Base-by-base conservation (phyloP, 306 rosid genomes). In the Lotus japonicus region DNA sequence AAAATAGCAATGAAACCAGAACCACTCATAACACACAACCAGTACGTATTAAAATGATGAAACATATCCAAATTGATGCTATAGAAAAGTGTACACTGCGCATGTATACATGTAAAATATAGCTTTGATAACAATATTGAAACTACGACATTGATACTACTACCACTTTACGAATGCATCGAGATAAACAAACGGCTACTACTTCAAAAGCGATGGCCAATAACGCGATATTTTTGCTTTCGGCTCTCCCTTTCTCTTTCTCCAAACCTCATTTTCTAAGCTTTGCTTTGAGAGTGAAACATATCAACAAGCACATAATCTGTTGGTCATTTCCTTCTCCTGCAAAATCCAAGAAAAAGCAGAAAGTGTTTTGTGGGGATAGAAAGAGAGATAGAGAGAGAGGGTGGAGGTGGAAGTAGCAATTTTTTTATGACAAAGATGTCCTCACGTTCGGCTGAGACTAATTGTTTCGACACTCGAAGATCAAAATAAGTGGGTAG, bases 341-440 rank as follows among this genome's bases (percentile, higher is more conserved):
- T 81, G 80, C 77, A 69, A 75, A 78, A 77, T 49, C 79, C 79
- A 81, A 73, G 77, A 66, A 88, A 26, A 82, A 84, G 83, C 54
- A 79, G 72, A 73, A 83, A 86, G 84, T 49, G 57, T 71, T 6
- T 0, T 45, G 49, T 15, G 64, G 15, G 64, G 53, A n/a, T 64
- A 33, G 36, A 72, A 17, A 51, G 53, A 45, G 46, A 66, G 36
- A 36, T 14, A 18, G 12, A 13, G 19, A 42, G 10, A 11, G 13
- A 2, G 31, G 4, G 31, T 1, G 31, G 31, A 2, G 31, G 31
- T n/a, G n/a, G n/a, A n/a, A n/a, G n/a, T n/a, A n/a, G n/a, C n/a
- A n/a, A n/a, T n/a, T n/a, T n/a, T n/a, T n/a, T n/a, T n/a, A n/a
- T n/a, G n/a, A n/a, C n/a, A n/a, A n/a, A n/a, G n/a, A n/a, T n/a